Evolutionary conservation across 129 eudicot genomes (phyloP).

Genomic region (Oenanthe sinensis): DNA sequence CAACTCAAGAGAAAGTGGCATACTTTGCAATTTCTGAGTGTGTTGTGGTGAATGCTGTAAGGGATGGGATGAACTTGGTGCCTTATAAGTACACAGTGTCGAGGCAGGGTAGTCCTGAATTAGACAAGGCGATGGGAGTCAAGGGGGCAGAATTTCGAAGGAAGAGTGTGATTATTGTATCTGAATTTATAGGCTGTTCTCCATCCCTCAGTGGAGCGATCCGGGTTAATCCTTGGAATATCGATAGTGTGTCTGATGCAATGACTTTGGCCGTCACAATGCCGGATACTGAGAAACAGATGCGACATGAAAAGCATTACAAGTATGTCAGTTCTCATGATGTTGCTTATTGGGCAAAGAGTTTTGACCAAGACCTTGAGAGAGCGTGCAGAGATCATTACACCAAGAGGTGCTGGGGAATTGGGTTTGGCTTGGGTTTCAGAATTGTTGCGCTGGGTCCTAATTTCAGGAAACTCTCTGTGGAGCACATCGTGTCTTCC

Average conservation of each 20-base stretch:
- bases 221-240: constrained; percentile 84
- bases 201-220: constrained; percentile 91
- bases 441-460: constrained; percentile 76
- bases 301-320: constrained; percentile 86
- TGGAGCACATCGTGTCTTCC: constrained; percentile 67
- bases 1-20: constrained; percentile 70
- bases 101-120: constrained; percentile 52
- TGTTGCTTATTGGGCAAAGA: constrained; percentile 76
- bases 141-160: constrained; percentile 19
- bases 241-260: constrained; percentile 51
- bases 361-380: constrained; percentile 82
- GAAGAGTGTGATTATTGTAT: constrained; percentile 77
- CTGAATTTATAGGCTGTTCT: constrained; percentile 90
- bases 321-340: constrained; percentile 79
- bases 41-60: constrained; percentile 76
- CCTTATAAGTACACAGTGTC: constrained; percentile 86
- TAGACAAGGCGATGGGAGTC: constrained; percentile 52
- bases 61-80: constrained; percentile 96
- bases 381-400: constrained; percentile 77
- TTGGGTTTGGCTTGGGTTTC: constrained; percentile 70
- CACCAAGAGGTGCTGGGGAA: constrained; percentile 78
- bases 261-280: constrained; percentile 55
- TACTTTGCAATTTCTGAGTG: constrained; percentile 77
- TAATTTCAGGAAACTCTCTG: constrained; percentile 69
- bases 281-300: constrained; percentile 58